Evolutionary conservation across 2,329 filamentous ascomycete genomes (phyloP).

Genomic region (Arthroderma sp.): DNA sequence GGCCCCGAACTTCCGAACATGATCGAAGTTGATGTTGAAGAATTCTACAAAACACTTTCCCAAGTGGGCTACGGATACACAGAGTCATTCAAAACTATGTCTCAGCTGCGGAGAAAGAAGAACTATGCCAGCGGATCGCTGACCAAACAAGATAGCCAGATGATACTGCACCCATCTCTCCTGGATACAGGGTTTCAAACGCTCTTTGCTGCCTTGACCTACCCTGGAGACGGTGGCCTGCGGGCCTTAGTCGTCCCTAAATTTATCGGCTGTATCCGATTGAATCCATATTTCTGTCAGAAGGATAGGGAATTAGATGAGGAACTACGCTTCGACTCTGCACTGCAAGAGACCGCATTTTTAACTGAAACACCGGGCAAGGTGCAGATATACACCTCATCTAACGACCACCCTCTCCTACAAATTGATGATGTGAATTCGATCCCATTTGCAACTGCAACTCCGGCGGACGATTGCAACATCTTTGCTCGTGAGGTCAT

Average conservation of each 20-base stretch:
- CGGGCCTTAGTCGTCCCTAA: conserved; percentile 14
- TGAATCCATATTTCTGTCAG: conserved; percentile 1
- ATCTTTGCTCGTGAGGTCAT: too few species aligned
- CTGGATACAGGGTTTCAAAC: conserved; percentile 17
- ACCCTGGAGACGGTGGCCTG: conserved; percentile 15
- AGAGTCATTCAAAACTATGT: conserved; percentile 13
- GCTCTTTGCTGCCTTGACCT: conserved; percentile 11
- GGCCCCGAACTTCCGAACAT: too few species aligned
- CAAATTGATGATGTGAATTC: too few species aligned
- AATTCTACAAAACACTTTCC: not conserved
- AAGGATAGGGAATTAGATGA: too few species aligned
- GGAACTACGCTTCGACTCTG: too few species aligned
- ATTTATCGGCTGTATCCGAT: not conserved
- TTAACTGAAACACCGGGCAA: too few species aligned
- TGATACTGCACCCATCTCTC: conserved; percentile 15
- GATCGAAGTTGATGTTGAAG: too few species aligned
- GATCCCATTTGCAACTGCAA: too few species aligned
- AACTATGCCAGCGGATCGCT: not conserved
- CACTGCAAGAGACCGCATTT: too few species aligned
- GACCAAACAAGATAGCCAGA: not conserved
- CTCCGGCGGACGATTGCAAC: too few species aligned
- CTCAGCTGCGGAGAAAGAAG: not conserved
- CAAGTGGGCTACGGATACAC: not conserved
- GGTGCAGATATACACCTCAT: too few species aligned
- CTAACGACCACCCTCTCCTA: too few species aligned